Evolutionary conservation across 2,329 filamentous ascomycete genomes (phyloP).

Genomic region (Raffaelea ambrosiae): DNA sequence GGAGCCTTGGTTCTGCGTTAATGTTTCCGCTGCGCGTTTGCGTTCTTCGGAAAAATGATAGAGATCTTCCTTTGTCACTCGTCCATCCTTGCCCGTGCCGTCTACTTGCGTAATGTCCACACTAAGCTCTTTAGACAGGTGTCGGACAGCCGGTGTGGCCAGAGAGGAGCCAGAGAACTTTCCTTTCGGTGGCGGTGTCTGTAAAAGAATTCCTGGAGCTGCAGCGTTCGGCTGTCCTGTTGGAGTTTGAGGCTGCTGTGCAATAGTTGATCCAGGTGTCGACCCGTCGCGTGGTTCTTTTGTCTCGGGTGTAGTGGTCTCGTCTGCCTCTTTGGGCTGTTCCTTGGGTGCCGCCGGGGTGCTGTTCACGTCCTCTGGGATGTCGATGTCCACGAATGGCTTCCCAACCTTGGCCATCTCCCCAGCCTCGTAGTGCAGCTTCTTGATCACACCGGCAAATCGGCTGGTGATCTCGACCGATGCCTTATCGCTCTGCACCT

Average conservation of each 20-base stretch:
- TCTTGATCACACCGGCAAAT: conserved; percentile 93
- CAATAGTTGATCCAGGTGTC: no score
- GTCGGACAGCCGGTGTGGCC: conserved; percentile 86
- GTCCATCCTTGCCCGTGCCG: conserved; percentile 83
- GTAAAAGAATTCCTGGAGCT: no score
- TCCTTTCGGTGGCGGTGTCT: conserved; percentile 29
- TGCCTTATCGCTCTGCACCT: conserved; percentile 97
- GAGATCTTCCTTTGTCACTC: conserved; percentile 90
- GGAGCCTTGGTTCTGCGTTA: not conserved
- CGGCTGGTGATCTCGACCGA: conserved; percentile 86
- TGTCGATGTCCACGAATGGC: conserved; percentile 91
- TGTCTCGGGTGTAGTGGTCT: conserved; percentile 8
- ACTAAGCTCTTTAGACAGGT: conserved; percentile 71
- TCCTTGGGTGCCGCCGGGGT: not conserved
- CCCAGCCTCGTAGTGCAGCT: conserved; percentile 88
- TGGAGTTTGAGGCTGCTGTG: not conserved
- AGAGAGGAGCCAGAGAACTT: conserved; percentile 56
- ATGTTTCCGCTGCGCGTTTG: conserved; percentile 24
- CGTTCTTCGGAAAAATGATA: conserved; percentile 56
- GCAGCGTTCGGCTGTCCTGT: not conserved
- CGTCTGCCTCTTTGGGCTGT: not conserved
- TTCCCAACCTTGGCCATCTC: conserved; percentile 95
- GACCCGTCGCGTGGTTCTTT: not conserved
- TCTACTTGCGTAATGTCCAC: conserved; percentile 70
- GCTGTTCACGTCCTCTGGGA: conserved; percentile 61